phyloP scores from a whole-genome alignment of 257 asterid genomes.

The Petunia secreta region DNA sequence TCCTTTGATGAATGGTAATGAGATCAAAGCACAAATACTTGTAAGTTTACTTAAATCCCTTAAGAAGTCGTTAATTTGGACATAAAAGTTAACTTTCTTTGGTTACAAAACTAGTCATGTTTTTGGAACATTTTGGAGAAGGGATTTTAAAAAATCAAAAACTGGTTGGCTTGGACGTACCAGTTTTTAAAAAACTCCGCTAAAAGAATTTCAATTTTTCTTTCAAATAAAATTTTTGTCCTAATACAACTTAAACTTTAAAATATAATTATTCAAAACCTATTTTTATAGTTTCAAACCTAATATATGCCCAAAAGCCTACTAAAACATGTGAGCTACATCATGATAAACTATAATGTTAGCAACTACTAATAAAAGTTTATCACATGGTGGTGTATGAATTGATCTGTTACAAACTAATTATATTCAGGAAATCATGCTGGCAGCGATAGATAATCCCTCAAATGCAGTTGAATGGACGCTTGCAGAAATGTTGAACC shows the following conservation, averaged over 20 bases:
- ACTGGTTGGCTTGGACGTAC: background rate
- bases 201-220: background rate
- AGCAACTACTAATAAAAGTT: background rate
- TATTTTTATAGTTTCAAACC: too few relatives aligned
- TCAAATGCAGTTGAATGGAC: background rate
- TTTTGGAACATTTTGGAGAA: too few relatives aligned
- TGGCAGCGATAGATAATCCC: slow-evolving; percentile 14
- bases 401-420: background rate
- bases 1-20: slow-evolving; percentile 32
- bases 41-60: slow-evolving; percentile 29
- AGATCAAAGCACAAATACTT: slow-evolving; percentile 38
- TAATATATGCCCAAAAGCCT: too few relatives aligned
- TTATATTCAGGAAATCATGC: background rate
- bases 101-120: too few relatives aligned
- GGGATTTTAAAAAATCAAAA: background rate
- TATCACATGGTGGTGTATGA: background rate
- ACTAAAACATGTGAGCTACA: too few relatives aligned
- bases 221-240: background rate
- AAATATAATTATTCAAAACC: too few relatives aligned
- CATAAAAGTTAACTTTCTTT: too few relatives aligned
- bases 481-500: too few relatives aligned
- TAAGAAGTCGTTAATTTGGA: too few relatives aligned
- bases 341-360: background rate
- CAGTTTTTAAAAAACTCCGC: background rate
- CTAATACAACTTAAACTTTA: too few relatives aligned